Conservation (phyloP, 2,329 filamentous ascomycete species). For the Neopestalotiopsis sp. region DNA sequence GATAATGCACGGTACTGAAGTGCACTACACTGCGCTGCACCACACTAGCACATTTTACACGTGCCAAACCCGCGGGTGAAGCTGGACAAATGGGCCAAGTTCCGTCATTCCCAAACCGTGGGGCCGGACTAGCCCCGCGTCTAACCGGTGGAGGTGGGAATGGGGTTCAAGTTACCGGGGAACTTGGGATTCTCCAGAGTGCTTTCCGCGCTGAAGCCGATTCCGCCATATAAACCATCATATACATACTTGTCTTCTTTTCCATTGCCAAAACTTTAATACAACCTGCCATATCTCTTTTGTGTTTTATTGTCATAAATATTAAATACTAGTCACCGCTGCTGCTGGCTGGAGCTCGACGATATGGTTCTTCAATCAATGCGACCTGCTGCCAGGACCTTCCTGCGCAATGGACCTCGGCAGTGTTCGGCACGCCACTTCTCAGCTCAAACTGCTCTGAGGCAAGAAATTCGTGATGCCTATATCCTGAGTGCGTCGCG, state of each 20-base stretch:
- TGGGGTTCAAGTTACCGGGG: slow-evolving; percentile 11
- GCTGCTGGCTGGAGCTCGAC: background rate
- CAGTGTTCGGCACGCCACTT: slow-evolving; percentile 47
- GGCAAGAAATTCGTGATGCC: slow-evolving; percentile 81
- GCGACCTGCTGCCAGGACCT: slow-evolving; percentile 29
- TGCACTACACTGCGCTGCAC: background rate
- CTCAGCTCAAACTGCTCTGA: slow-evolving; percentile 48
- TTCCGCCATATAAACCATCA: slow-evolving; percentile 3
- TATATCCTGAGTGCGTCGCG: slow-evolving; percentile 92
- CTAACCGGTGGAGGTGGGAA: slow-evolving; percentile 17
- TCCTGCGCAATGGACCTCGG: slow-evolving; percentile 26
- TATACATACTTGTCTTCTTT: background rate
- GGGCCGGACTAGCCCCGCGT: slow-evolving; percentile 13
- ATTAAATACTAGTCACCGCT: background rate
- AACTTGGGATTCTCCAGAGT: background rate
- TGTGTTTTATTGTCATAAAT: background rate
- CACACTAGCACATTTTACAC: background rate
- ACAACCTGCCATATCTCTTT: background rate
- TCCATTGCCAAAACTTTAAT: background rate
- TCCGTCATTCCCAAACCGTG: slow-evolving; percentile 9
- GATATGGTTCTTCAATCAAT: slow-evolving; percentile 32
- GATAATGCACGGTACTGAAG: background rate
- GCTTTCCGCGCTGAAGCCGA: slow-evolving; percentile 6
- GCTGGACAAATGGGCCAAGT: background rate
- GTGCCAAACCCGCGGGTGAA: slow-evolving; percentile 10